Evolutionary conservation across 2,329 filamentous ascomycete species (phyloP).

Genomic region (Cladophialophora immunda): DNA sequence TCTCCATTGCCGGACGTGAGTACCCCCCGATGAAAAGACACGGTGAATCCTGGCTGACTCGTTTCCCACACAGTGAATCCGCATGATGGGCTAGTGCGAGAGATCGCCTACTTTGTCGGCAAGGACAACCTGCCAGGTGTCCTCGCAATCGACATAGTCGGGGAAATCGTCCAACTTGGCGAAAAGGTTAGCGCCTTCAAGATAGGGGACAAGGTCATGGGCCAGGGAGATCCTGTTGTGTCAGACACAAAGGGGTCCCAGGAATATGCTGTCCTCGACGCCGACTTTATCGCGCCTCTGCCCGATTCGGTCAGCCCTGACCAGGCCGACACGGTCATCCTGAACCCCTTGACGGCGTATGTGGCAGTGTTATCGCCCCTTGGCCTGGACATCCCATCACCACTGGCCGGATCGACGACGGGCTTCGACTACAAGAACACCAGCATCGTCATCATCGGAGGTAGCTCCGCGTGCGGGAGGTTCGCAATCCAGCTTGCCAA

Average conservation of each 20-base stretch:
- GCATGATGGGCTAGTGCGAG: constrained; percentile 7
- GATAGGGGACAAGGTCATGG: constrained; percentile 8
- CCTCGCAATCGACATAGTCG: constrained; percentile 12
- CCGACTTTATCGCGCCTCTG: constrained; percentile 13
- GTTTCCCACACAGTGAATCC: constrained; percentile 7
- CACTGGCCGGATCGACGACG: neutral
- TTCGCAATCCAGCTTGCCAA: constrained; percentile 12
- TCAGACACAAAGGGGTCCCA: constrained; percentile 15
- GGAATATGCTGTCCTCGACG: constrained; percentile 16
- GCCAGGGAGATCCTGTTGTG: constrained; percentile 12
- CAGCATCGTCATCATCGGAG: constrained; percentile 12
- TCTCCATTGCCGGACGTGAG: constrained; percentile 19
- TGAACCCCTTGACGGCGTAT: constrained; percentile 14
- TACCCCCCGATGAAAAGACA: neutral
- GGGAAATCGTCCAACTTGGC: constrained; percentile 7
- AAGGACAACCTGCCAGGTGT: constrained; percentile 13
- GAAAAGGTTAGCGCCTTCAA: constrained; percentile 9
- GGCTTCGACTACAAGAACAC: constrained; percentile 7
- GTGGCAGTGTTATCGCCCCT: neutral
- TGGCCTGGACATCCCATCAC: constrained; percentile 6
- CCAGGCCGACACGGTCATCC: constrained; percentile 10
- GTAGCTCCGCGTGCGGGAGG: constrained; percentile 8
- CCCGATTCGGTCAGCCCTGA: constrained; percentile 9
- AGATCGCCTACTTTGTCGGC: constrained; percentile 14
- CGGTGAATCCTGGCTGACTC: neutral